A percentile compares a stretch with the other conserved stretches of the same genome.
These are phyloP conservation scores for Tagetes patula DNA, from an alignment of 129 eudicot species.

Conservation along the genomic window DNA sequence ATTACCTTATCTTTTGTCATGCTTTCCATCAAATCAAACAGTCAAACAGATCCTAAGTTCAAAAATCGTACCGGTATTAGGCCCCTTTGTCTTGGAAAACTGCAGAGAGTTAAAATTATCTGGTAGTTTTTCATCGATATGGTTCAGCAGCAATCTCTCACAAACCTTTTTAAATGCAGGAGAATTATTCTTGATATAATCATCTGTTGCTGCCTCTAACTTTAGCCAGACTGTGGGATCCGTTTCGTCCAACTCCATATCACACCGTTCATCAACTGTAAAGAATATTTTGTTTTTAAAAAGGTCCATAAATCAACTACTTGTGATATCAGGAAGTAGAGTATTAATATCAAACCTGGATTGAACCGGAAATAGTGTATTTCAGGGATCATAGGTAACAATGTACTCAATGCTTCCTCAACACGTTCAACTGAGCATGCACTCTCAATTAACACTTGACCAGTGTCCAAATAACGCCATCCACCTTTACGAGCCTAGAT, in stretches of 20 bases:
- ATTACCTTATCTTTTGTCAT: conserved; percentile 4
- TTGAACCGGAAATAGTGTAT: conserved; percentile 91
- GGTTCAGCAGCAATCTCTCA: conserved; percentile 65
- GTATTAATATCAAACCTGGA: conserved; percentile 63
- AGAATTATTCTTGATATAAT: conserved; percentile 68
- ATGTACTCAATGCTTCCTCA: conserved; percentile 89
- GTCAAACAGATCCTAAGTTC: conserved; percentile 14
- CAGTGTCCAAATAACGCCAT: conserved; percentile 97
- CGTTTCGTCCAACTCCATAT: conserved; percentile 98
- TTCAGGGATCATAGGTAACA: conserved; percentile 95
- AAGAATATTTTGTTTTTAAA: conserved; percentile 3
- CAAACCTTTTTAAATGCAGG: conserved; percentile 66
- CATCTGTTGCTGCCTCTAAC: conserved; percentile 86
- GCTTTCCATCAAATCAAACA: conserved; percentile 10
- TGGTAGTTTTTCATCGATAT: conserved; percentile 61
- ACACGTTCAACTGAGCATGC: conserved; percentile 98
- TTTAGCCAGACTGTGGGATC: conserved; percentile 89
- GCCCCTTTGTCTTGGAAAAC: conserved; percentile 45
- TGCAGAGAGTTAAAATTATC: conserved; percentile 58
- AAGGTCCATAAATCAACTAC: background rate
- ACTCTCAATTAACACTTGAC: conserved; percentile 95
- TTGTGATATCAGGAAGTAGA: background rate
- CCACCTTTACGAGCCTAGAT: conserved; percentile 90
- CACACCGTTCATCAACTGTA: conserved; percentile 98
- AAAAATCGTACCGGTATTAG: conserved; percentile 38